These are phyloP conservation scores for Priceomyces haplophilus DNA, from an alignment of 805 yeast genomes.

Conservation along the genomic window DNA sequence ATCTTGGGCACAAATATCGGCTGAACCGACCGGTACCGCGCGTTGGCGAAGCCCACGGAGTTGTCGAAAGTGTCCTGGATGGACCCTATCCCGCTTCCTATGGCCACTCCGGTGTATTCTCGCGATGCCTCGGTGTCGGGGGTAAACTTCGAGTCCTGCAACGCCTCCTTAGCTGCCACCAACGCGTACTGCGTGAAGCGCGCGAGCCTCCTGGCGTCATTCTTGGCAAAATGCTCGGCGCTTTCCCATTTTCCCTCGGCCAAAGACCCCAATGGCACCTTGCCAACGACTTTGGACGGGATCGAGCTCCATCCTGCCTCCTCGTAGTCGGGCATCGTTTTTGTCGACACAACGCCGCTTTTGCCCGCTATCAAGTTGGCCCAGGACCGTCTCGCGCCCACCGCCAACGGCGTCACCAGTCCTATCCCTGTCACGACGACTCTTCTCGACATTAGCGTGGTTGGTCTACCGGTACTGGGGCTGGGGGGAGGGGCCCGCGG, in stretches of 20 bases:
- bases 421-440: conserved; percentile 95
- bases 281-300: conserved; percentile 75
- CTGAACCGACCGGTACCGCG: conserved; percentile 63
- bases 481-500: too few relatives aligned
- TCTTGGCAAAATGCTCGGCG: conserved; percentile 45
- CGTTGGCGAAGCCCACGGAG: conserved; percentile 45
- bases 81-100: conserved; percentile 93
- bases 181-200: conserved; percentile 75
- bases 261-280: conserved; percentile 53
- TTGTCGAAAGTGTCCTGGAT: conserved; percentile 69
- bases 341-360: conserved; percentile 61
- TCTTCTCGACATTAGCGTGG: conserved; percentile 35
- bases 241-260: conserved; percentile 52
- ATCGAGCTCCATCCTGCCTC: conserved; percentile 48
- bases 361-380: conserved; percentile 44
- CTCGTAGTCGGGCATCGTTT: conserved; percentile 35
- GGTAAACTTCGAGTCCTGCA: conserved; percentile 59
- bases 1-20: conserved; percentile 86
- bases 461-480: too few relatives aligned
- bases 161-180: conserved; percentile 74
- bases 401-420: conserved; percentile 80
- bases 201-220: conserved; percentile 62
- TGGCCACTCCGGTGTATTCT: conserved; percentile 64
- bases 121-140: conserved; percentile 35
- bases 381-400: conserved; percentile 59